phyloP scores from a whole-genome alignment of 768 basidiomycete genomes.

The Auriscalpium orientale region DNA sequence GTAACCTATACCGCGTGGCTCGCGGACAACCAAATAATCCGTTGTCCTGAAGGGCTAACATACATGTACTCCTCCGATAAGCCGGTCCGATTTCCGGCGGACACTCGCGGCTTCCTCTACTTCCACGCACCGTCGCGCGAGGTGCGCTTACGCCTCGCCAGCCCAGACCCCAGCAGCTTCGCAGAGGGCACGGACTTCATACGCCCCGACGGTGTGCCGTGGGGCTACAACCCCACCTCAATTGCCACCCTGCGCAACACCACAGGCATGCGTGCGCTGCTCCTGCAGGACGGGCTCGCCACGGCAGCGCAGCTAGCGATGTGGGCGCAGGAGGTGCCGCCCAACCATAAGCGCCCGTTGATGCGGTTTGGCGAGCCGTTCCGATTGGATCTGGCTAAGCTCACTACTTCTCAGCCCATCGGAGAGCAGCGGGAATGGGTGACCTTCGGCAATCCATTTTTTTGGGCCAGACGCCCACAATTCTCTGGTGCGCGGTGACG shows the following conservation, averaged over 20 bases:
- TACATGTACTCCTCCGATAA: no score
- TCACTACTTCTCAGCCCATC: background rate
- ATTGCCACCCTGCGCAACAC: background rate
- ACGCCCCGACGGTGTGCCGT: background rate
- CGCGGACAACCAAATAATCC: no score
- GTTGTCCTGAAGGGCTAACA: no score
- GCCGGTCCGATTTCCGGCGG: conserved; percentile 17
- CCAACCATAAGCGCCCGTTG: background rate
- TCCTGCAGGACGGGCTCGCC: background rate
- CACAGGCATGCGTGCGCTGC: background rate
- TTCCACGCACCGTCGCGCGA: background rate
- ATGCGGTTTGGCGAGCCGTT: background rate
- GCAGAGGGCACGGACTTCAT: background rate
- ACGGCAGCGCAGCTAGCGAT: background rate
- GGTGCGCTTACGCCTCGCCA: background rate
- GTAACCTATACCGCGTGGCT: no score
- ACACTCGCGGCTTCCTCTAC: conserved; percentile 3
- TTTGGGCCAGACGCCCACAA: background rate
- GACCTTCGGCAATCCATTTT: background rate
- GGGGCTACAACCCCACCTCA: background rate
- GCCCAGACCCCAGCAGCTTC: background rate
- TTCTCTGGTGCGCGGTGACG: background rate
- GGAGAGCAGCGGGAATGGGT: background rate
- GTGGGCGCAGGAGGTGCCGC: background rate
- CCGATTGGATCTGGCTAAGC: background rate